Conservation (phyloP, 164 flowering plant genomes). For the Chloranthus sessilifolius region DNA sequence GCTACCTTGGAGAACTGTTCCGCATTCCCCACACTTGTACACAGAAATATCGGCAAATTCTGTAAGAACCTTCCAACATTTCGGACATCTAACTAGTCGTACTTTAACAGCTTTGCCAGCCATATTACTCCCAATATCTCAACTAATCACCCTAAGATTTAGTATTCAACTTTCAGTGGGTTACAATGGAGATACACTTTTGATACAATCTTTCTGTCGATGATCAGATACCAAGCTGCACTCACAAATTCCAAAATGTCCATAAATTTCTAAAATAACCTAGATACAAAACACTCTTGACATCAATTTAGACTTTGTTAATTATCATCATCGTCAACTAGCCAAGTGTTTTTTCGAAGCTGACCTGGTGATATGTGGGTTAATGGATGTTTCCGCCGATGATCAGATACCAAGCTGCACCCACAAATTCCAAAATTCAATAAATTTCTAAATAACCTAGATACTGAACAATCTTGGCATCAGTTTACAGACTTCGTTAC, state of each 20-base stretch:
- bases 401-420: background rate
- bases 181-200: background rate
- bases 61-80: constrained; percentile 47
- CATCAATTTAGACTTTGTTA: background rate
- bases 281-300: background rate
- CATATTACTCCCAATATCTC: constrained; percentile 27
- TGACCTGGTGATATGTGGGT: background rate
- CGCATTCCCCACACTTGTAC: constrained; percentile 79
- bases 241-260: background rate
- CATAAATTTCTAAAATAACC: background rate
- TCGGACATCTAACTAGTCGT: constrained; percentile 73
- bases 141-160: background rate
- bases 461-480: background rate
- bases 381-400: background rate
- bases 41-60: constrained; percentile 48
- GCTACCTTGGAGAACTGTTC: constrained; percentile 58
- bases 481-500: too few relatives aligned
- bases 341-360: too few relatives aligned
- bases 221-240: background rate
- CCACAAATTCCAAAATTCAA: background rate
- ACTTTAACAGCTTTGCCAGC: constrained; percentile 22
- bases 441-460: background rate
- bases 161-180: background rate
- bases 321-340: too few relatives aligned
- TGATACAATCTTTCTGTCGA: background rate